These are phyloP conservation scores for Termitomyces sp. DNA, from an alignment of 768 basidiomycete genomes.

Conservation along the genomic window DNA sequence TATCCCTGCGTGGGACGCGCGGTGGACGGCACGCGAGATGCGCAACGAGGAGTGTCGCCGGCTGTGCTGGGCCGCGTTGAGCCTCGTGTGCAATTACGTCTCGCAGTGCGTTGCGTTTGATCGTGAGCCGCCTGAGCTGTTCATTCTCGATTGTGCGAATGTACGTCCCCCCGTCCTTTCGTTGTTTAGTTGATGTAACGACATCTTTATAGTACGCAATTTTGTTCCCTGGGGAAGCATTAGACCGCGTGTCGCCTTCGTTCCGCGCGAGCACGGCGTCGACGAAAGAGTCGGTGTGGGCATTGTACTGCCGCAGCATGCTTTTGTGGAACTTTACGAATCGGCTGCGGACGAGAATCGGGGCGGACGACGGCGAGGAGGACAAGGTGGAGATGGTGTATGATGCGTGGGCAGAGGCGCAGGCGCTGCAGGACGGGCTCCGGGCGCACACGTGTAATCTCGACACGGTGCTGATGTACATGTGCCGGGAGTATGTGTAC, in stretches of 20 bases:
- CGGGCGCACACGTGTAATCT: conserved; percentile 67
- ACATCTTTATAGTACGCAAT: conserved; percentile 45
- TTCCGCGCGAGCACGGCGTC: conserved; percentile 40
- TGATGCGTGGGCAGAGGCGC: conserved; percentile 63
- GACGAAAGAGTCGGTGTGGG: conserved; percentile 78
- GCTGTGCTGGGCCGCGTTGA: conserved; percentile 71
- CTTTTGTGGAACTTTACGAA: conserved; percentile 73
- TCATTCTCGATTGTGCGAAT: conserved; percentile 59
- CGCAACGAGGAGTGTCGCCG: conserved; percentile 70
- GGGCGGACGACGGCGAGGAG: conserved; percentile 45
- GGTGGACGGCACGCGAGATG: conserved; percentile 51
- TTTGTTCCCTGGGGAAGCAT: conserved; percentile 71
- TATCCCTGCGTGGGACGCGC: conserved; percentile 55
- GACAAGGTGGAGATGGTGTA: conserved; percentile 57
- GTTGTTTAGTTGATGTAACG: conserved; percentile 3
- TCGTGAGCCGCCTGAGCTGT: conserved; percentile 50
- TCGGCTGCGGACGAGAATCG: conserved; percentile 38
- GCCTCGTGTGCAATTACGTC: conserved; percentile 62
- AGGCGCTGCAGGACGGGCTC: conserved; percentile 61
- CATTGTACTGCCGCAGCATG: conserved; percentile 77
- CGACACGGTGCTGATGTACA: conserved; percentile 62
- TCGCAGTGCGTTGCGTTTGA: conserved; percentile 66
- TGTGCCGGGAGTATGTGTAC: conserved; percentile 65
- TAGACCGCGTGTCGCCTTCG: conserved; percentile 40
- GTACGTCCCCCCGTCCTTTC: conserved; percentile 42